Evolutionary conservation across 148 eudicot species (phyloP), one percentile per base, ranked within the genome.

Genomic region (Dysphania ambrosioides): DNA sequence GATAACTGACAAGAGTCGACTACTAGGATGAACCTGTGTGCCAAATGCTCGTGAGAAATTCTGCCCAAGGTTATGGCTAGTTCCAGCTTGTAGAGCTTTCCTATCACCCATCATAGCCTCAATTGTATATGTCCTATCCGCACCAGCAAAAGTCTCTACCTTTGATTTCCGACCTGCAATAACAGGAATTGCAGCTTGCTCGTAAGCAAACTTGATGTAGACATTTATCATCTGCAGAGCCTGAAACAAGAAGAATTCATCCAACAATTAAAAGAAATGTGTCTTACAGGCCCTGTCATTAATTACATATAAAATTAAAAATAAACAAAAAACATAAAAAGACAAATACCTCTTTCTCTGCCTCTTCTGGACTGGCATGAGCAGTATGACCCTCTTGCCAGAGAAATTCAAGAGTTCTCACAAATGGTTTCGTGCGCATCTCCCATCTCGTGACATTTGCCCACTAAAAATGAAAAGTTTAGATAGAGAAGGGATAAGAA

Each of bases 51-150:
- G 91, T 32, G 99, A 96, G 75, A 96, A 96, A 62, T 96, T 96
- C 77, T 92, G 99, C 58, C 99, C 99, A 77, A 96, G 97, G 85
- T 92, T 92, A 86, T 96, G 99, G 90, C 99, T 96, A 27, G 99
- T 96, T 72, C 97, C 99, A 58, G 99, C 99, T 82, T 96, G 99
- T 77, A 96, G 82, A 85, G 99, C 99, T 83, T 92, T 96, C 78
- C 86, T 86, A 78, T 96, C 99, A 76, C 99, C 99, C 99, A 96
- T 96, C 99, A 96, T 96, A 83, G 97, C 99, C 88, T 96, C 99
- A 57, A 96, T 96, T 23, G 99, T 96, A 79, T 92, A 96, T 23
- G 99, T 96, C 82, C 66, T 89, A 26, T 83, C 78, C 75, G 99
- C 99, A 78, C 99, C 99, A 74, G 99, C 99, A 89, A 96, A 96